phyloP scores from a whole-genome alignment of 257 asterid genomes.

The Rehmannia glutinosa region DNA sequence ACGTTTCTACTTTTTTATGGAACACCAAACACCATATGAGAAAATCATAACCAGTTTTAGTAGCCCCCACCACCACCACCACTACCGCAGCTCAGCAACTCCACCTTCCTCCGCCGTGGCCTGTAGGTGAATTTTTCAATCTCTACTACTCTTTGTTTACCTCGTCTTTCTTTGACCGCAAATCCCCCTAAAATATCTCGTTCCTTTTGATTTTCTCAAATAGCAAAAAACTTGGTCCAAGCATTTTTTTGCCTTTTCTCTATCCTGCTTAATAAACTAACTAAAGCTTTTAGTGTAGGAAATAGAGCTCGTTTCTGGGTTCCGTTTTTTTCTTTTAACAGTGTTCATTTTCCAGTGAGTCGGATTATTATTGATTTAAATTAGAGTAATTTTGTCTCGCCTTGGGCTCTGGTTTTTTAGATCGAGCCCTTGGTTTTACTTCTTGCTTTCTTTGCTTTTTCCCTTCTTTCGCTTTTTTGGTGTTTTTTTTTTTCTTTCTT shows the following conservation, averaged over 20 bases:
- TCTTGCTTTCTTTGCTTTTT: background rate
- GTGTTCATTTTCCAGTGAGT: constrained; percentile 6
- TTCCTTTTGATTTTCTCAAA: background rate
- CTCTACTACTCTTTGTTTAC: background rate
- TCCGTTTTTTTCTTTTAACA: constrained; percentile 3
- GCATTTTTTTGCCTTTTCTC: background rate
- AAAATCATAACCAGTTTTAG: background rate
- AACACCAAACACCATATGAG: background rate
- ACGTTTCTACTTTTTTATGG: constrained; percentile 20
- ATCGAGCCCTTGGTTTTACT: constrained; percentile 34
- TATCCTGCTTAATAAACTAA: constrained; percentile 9
- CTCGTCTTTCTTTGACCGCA: constrained; percentile 1
- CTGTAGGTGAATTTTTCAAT: constrained; percentile 14
- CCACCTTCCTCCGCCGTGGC: constrained; percentile 18
- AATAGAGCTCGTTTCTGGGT: background rate
- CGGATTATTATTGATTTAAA: background rate
- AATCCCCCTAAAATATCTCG: constrained; percentile 18
- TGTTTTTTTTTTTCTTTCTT: background rate
- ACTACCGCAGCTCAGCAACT: constrained; percentile 2
- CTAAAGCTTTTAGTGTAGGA: constrained; percentile 10
- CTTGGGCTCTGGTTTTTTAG: constrained; percentile 24
- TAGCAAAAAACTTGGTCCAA: constrained; percentile 12
- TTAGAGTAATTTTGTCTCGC: constrained; percentile 12
- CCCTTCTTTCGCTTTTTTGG: background rate
- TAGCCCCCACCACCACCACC: constrained; percentile 14